Percentiles rank a stretch among this genome's conserved stretches.
These are phyloP conservation scores for Aspergillus mulundensis DNA, from an alignment of 495 filamentous ascomycete species.

Conservation along the genomic window DNA sequence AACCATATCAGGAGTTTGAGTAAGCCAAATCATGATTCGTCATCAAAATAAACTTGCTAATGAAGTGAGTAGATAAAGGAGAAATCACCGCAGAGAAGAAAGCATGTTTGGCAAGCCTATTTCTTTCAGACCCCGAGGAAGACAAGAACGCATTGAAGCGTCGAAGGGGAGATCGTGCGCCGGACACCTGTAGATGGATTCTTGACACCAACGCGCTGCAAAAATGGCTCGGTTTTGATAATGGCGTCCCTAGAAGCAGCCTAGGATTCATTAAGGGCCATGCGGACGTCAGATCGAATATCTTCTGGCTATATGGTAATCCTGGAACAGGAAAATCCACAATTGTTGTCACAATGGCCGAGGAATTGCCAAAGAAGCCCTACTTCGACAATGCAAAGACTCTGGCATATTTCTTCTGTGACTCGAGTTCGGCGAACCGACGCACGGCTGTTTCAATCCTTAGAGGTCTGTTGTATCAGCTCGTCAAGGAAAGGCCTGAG, in stretches of 20 bases:
- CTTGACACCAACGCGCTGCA: conserved; percentile 17
- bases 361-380: conserved; percentile 15
- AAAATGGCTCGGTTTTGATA: conserved; percentile 11
- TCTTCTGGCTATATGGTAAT: conserved; percentile 23
- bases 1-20: background rate
- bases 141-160: conserved; percentile 8
- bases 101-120: background rate
- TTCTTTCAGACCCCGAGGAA: conserved; percentile 4
- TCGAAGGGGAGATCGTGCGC: background rate
- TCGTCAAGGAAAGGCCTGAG: conserved; percentile 15
- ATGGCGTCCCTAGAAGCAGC: too few relatives aligned
- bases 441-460: conserved; percentile 19
- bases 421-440: conserved; percentile 15
- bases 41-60: background rate
- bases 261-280: too few relatives aligned
- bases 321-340: conserved; percentile 30
- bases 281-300: background rate
- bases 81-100: background rate
- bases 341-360: conserved; percentile 20
- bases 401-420: conserved; percentile 31
- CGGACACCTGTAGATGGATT: conserved; percentile 28
- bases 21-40: background rate
- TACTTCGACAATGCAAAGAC: conserved; percentile 11
- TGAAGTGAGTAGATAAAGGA: background rate
- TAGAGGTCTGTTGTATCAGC: conserved; percentile 26